Evolutionary conservation across 768 basidiomycete species (phyloP), one percentile per base, ranked within the genome.

Genomic region (Exsudoporus frostii): DNA sequence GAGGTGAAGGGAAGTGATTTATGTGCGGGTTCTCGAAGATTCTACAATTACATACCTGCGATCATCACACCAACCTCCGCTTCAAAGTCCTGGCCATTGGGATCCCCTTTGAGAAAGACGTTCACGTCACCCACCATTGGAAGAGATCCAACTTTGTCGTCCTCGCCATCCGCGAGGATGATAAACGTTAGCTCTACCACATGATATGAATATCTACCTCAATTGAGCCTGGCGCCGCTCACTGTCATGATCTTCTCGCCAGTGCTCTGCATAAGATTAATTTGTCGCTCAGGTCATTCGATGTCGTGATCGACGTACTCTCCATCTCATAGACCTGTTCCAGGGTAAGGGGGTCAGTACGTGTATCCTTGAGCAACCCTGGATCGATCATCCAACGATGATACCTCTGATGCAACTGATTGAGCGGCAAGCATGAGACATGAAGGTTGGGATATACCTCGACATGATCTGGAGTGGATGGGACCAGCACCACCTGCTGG

Each of bases 101-200:
- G 68, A 17, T 66, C 58, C 42, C 84, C 83, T 42, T 87, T 86
- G 39, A 96, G 71, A 68, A 97, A 97, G 25, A 97, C 71, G 68
- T 97, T 97, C 33, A 93, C 92, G 65, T 98, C 95, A 30, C 95
- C 95, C 19, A 95, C 73, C 92, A 96, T 94, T 10, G 77, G 80
- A 54, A 76, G 63, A 65, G 69, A 61, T 74, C 70, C 61, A 53
- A 57, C n/a, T n/a, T n/a, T 52, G 11, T 60, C 53, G 1, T 67
- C 65, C 19, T 55, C 58, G 8, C 65, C 54, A 7, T 71, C 61
- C 32, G 81, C 80, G 41, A 94, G 83, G 44, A 98, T 73, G 71
- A 98, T 96, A 67, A 96, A 96, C 0, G 94, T 96, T 14, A 96
- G 72, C 68, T 96, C 85, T 87, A 65, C 15, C 47, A 14, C 11